phyloP scores from a whole-genome alignment of 306 rosid genomes.

The Prunus padus region DNA sequence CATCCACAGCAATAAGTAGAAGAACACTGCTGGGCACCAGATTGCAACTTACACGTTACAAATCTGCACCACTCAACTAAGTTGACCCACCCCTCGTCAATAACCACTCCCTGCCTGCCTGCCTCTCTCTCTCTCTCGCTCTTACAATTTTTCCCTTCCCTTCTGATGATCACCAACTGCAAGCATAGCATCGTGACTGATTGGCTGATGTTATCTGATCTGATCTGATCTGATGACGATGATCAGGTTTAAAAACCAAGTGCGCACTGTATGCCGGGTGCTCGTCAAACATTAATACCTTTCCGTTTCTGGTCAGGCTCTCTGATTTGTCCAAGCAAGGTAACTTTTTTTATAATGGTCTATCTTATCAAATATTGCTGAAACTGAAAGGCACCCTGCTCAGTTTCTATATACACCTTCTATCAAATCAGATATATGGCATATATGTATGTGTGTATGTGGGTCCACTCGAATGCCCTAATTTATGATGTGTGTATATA shows the following conservation, averaged over 20 bases:
- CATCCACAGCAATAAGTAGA: constrained; percentile 31
- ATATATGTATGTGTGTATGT: not conserved
- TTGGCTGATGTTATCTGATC: no score
- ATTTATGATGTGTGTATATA: not conserved
- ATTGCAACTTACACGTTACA: constrained; percentile 51
- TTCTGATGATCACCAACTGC: not conserved
- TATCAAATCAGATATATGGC: not conserved
- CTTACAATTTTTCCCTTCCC: not conserved
- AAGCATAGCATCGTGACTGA: not conserved
- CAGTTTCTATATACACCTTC: not conserved
- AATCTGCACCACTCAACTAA: constrained; percentile 27
- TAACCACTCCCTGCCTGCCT: not conserved
- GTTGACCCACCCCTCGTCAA: constrained; percentile 13
- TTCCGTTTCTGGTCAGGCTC: constrained; percentile 54
- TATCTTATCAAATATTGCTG: not conserved
- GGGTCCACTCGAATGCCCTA: not conserved
- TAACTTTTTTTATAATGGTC: not conserved
- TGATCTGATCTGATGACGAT: not conserved
- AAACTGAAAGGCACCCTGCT: not conserved
- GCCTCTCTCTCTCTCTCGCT: no score
- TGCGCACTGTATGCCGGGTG: not conserved
- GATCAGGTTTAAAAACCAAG: not conserved
- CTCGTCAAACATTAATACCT: constrained; percentile 46
- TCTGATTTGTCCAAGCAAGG: constrained; percentile 28
- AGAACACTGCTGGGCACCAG: constrained; percentile 49